phyloP scores from a whole-genome alignment of 768 basidiomycete genomes.

The Leccinum fibrillosum region DNA sequence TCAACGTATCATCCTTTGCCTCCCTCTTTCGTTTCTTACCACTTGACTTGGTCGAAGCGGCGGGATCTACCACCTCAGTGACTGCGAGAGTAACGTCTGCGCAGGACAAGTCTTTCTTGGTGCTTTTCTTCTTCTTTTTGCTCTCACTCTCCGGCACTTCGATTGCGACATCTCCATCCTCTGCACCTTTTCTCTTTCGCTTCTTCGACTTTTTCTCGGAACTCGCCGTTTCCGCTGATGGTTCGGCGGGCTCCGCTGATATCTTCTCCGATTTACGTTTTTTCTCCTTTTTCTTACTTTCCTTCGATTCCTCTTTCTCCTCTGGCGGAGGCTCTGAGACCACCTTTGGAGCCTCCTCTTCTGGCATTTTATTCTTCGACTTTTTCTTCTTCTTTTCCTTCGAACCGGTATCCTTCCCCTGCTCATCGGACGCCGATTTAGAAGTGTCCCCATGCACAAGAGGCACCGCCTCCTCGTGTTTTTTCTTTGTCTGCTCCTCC shows the following conservation, averaged over 20 bases:
- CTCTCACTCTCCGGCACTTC: constrained; percentile 2
- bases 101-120: constrained; percentile 10
- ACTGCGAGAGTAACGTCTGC: constrained; percentile 2
- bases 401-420: not conserved
- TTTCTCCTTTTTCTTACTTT: constrained; percentile 18
- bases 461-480: not conserved
- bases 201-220: constrained; percentile 31
- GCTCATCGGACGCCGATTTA: not conserved
- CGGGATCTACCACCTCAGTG: constrained; percentile 14
- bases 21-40: constrained; percentile 28
- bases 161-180: constrained; percentile 7
- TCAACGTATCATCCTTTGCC: constrained; percentile 1
- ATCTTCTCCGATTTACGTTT: constrained; percentile 14
- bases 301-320: not conserved
- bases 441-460: not conserved
- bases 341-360: not conserved
- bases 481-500: constrained; percentile 1
- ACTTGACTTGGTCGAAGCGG: constrained; percentile 3
- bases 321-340: not conserved
- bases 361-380: not conserved
- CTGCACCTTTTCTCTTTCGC: constrained; percentile 27
- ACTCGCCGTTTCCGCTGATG: constrained; percentile 9
- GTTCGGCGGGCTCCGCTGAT: constrained; percentile 18
- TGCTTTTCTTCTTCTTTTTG: constrained; percentile 28
- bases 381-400: not conserved